phyloP scores from a whole-genome alignment of 495 filamentous ascomycete genomes.

The Beverwykella pulmonaria region DNA sequence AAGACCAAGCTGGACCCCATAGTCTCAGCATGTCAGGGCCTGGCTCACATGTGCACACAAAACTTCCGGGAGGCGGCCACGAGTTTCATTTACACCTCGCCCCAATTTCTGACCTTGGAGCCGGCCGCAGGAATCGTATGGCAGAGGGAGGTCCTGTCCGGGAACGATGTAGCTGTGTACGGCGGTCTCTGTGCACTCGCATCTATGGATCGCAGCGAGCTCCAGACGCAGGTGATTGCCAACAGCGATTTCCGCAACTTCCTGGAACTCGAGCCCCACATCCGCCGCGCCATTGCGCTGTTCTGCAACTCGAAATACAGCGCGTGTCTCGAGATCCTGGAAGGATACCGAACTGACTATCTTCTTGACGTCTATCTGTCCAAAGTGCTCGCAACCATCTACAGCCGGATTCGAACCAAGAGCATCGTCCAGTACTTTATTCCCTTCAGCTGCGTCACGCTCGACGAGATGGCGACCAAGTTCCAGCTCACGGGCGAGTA shows the following conservation, averaged over 20 bases:
- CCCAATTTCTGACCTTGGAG: conserved; percentile 54
- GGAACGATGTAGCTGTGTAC: conserved; percentile 90
- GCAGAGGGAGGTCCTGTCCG: conserved; percentile 65
- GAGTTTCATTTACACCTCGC: conserved; percentile 63
- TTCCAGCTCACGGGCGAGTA: conserved; percentile 40
- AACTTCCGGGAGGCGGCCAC: conserved; percentile 73
- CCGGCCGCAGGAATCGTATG: conserved; percentile 41
- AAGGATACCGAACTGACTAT: conserved; percentile 80
- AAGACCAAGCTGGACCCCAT: conserved; percentile 43
- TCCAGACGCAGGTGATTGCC: conserved; percentile 77
- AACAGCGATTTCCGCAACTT: conserved; percentile 79
- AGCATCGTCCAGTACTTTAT: conserved; percentile 84
- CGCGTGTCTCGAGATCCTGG: conserved; percentile 77
- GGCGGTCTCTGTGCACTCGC: conserved; percentile 89
- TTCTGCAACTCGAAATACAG: conserved; percentile 89
- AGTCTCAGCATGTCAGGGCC: conserved; percentile 65
- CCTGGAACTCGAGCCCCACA: conserved; percentile 90
- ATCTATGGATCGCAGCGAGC: conserved; percentile 76
- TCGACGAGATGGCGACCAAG: conserved; percentile 46
- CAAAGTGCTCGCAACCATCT: conserved; percentile 69
- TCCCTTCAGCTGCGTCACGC: conserved; percentile 48
- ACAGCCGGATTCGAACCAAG: conserved; percentile 76
- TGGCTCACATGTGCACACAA: conserved; percentile 67
- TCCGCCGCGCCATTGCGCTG: conserved; percentile 83
- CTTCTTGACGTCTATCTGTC: conserved; percentile 87